A percentile compares a stretch with the other conserved stretches of the same genome.
phyloP scores from a whole-genome alignment of 306 rosid species.

The Vachellia collinsii region DNA sequence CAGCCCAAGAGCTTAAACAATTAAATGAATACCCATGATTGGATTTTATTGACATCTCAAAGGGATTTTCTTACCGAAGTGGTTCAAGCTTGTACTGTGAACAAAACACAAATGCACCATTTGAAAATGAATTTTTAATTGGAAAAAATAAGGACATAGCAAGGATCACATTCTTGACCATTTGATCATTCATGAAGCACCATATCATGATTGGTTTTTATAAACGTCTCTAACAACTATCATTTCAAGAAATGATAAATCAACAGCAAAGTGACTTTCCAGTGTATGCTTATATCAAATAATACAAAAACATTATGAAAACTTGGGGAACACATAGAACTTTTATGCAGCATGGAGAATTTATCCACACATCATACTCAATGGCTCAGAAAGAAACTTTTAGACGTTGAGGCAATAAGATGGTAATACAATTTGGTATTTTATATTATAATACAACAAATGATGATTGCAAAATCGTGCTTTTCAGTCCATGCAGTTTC shows the following conservation, averaged over 20 bases:
- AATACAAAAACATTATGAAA: neutral
- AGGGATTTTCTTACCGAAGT: neutral
- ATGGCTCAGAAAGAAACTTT: neutral
- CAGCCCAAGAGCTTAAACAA: neutral
- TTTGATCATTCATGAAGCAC: neutral
- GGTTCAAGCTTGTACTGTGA: neutral
- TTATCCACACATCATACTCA: neutral
- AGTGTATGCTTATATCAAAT: neutral
- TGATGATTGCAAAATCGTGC: neutral
- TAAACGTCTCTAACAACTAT: neutral
- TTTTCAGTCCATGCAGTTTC: neutral
- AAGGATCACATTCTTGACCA: neutral
- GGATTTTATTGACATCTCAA: neutral
- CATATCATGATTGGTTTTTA: neutral
- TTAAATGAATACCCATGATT: neutral
- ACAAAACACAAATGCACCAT: neutral
- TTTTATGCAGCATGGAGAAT: neutral
- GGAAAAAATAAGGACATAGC: neutral
- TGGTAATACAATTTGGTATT: neutral
- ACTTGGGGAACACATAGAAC: neutral
- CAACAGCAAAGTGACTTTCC: neutral
- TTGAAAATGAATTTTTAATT: neutral
- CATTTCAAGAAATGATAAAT: neutral
- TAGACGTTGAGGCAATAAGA: neutral
- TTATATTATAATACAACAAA: neutral